Percentiles rank a stretch among this genome's conserved stretches.
Evolutionary conservation across 441 rosid genomes (phyloP).

Genomic region (Populus hybrid): DNA sequence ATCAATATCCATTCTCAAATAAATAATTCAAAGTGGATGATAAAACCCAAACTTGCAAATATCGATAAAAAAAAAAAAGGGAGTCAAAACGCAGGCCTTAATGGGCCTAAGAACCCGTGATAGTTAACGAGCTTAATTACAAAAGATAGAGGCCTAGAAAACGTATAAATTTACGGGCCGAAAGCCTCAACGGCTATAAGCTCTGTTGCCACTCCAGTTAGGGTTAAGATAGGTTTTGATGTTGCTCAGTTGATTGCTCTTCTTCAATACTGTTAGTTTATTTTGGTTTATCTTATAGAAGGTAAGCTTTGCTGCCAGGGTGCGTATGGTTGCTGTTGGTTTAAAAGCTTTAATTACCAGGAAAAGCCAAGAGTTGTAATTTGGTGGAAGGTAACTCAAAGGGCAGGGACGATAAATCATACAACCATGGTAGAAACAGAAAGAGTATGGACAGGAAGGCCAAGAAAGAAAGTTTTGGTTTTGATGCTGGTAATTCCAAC

Average conservation of each 20-base stretch:
- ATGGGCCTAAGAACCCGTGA: neutral
- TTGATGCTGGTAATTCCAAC: slow-evolving; percentile 40
- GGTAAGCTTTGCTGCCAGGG: neutral
- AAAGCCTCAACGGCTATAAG: neutral
- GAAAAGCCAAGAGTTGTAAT: slow-evolving; percentile 21
- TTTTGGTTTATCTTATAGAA: neutral
- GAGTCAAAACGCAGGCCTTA: neutral
- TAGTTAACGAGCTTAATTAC: neutral
- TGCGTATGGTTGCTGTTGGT: slow-evolving; percentile 53
- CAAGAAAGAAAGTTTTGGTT: slow-evolving; percentile 39
- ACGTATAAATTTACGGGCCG: neutral
- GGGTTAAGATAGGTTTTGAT: slow-evolving; percentile 17
- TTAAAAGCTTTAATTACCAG: slow-evolving; percentile 43
- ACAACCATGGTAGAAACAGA: slow-evolving; percentile 40
- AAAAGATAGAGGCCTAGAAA: neutral
- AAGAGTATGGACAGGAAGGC: slow-evolving; percentile 48
- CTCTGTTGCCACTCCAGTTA: neutral
- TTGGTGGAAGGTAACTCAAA: slow-evolving; percentile 35
- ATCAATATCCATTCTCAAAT: neutral
- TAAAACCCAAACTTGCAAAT: neutral
- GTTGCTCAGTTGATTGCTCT: neutral
- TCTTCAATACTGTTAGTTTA: too few relatives aligned
- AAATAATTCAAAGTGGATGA: neutral
- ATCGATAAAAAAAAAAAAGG: too few relatives aligned
- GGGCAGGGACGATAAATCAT: slow-evolving; percentile 50